A percentile compares a stretch with the other conserved stretches of the same genome.
Conservation (phyloP, 352 stramenopile species). For the Phytophthora macrochlamydospora region DNA sequence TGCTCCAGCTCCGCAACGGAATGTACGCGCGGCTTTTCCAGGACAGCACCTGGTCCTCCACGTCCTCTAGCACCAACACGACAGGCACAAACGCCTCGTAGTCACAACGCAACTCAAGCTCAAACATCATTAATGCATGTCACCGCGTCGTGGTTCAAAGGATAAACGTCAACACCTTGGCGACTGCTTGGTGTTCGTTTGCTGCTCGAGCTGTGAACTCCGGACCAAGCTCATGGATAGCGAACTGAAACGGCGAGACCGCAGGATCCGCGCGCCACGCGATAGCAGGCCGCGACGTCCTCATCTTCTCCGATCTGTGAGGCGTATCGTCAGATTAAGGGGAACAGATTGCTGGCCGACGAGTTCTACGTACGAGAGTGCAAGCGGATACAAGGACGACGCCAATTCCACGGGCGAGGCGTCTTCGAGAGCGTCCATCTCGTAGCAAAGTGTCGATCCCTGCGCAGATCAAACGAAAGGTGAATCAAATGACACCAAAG, state of each 20-base stretch:
- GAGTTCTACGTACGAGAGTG: slow-evolving; percentile 43
- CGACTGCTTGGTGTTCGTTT: slow-evolving; percentile 23
- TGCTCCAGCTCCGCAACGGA: slow-evolving; percentile 26
- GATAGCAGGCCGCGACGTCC: slow-evolving; percentile 52
- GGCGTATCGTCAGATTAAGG: background rate
- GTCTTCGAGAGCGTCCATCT: slow-evolving; percentile 25
- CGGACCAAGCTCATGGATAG: slow-evolving; percentile 29
- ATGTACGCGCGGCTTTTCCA: slow-evolving; percentile 25
- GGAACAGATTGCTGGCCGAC: background rate
- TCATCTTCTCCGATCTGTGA: slow-evolving; percentile 51
- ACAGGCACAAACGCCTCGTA: slow-evolving; percentile 19
- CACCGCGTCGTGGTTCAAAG: slow-evolving; percentile 19
- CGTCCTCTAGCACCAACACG: slow-evolving; percentile 28
- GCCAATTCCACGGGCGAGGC: slow-evolving; percentile 29
- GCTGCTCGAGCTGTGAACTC: slow-evolving; percentile 26
- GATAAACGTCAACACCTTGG: slow-evolving; percentile 34
- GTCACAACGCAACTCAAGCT: background rate
- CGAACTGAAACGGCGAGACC: slow-evolving; percentile 28
- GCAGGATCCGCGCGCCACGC: slow-evolving; percentile 32
- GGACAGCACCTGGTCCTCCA: slow-evolving; percentile 23
- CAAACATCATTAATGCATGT: slow-evolving; percentile 3
- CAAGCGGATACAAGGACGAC: slow-evolving; percentile 42
- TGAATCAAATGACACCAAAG: background rate
- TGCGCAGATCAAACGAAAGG: slow-evolving; percentile 11
- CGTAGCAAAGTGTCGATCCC: slow-evolving; percentile 37